These are phyloP conservation scores for Penicillium parvum DNA, from an alignment of 495 filamentous ascomycete species.

Conservation along the genomic window DNA sequence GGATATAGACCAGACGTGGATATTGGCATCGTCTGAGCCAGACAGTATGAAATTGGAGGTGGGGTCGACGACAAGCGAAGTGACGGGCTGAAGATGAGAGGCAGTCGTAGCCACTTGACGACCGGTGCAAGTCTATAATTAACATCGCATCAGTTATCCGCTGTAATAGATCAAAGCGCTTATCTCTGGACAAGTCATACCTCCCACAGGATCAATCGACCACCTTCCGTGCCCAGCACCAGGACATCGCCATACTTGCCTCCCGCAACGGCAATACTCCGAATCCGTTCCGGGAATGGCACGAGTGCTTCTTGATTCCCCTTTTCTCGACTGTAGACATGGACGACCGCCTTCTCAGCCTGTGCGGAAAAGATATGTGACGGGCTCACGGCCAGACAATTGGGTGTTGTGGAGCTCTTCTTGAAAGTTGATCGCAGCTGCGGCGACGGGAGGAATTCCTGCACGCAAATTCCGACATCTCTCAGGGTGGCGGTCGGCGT, in stretches of 20 bases:
- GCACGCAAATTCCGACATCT: slow-evolving; percentile 79
- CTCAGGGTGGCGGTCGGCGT: slow-evolving; percentile 60
- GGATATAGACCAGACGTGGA: slow-evolving; percentile 84
- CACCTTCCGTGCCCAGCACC: slow-evolving; percentile 79
- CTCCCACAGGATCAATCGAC: slow-evolving; percentile 90
- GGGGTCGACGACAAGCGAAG: slow-evolving; percentile 65
- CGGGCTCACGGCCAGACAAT: slow-evolving; percentile 74
- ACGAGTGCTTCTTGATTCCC: slow-evolving; percentile 83
- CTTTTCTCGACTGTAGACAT: slow-evolving; percentile 80
- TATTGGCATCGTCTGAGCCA: slow-evolving; percentile 81
- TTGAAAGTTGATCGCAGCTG: slow-evolving; percentile 75
- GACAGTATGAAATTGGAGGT: slow-evolving; percentile 77
- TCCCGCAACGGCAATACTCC: slow-evolving; percentile 60
- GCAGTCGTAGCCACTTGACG: slow-evolving; percentile 82
- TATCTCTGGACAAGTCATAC: slow-evolving; percentile 41
- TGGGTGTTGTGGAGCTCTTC: slow-evolving; percentile 77
- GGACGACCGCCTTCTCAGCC: slow-evolving; percentile 81
- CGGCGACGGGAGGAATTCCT: slow-evolving; percentile 72
- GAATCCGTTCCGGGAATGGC: slow-evolving; percentile 81
- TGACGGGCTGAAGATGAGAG: slow-evolving; percentile 82
- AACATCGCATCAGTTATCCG: slow-evolving; percentile 1
- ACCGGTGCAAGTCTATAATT: slow-evolving; percentile 69
- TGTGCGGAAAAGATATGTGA: slow-evolving; percentile 90
- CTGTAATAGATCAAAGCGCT: slow-evolving; percentile 7
- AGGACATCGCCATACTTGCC: slow-evolving; percentile 62